phyloP scores from a whole-genome alignment of 805 yeast species.

The Hermanozyma aechmeae region DNA sequence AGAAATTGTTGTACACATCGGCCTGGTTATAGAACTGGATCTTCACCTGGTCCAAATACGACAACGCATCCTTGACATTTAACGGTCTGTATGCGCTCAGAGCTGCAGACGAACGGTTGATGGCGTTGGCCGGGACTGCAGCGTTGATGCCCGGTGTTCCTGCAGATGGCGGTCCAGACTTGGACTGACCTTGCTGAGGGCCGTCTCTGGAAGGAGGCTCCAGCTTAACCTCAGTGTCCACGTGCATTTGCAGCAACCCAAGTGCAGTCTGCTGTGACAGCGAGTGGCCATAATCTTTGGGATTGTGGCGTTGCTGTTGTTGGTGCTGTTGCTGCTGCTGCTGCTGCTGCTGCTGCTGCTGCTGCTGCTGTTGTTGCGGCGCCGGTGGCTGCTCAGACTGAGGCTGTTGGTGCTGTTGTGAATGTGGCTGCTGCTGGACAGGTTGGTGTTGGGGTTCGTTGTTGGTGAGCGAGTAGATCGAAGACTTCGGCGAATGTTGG shows the following conservation, averaged over 20 bases:
- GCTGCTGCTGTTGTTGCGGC: constrained; percentile 9
- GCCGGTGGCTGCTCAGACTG: constrained; percentile 9
- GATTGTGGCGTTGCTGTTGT: constrained; percentile 11
- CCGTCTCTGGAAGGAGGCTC: constrained; percentile 2
- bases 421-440: constrained; percentile 2
- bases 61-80: constrained; percentile 91
- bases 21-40: constrained; percentile 87
- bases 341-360: constrained; percentile 13
- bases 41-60: constrained; percentile 93
- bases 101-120: constrained; percentile 33
- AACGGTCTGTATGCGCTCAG: constrained; percentile 59
- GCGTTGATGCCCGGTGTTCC: no score
- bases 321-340: constrained; percentile 12
- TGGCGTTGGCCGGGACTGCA: constrained; percentile 21
- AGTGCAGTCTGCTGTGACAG: no score
- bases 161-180: no score
- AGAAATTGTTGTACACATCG: constrained; percentile 89
- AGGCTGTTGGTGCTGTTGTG: constrained; percentile 4
- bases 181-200: not conserved
- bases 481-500: constrained; percentile 4
- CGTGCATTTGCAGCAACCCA: no score
- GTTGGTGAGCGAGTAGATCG: constrained; percentile 7
- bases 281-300: no score
- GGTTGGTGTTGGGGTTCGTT: constrained; percentile 9
- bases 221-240: no score